Base-by-base conservation (phyloP, 495 filamentous ascomycete species). In the Apodospora peruviana region DNA sequence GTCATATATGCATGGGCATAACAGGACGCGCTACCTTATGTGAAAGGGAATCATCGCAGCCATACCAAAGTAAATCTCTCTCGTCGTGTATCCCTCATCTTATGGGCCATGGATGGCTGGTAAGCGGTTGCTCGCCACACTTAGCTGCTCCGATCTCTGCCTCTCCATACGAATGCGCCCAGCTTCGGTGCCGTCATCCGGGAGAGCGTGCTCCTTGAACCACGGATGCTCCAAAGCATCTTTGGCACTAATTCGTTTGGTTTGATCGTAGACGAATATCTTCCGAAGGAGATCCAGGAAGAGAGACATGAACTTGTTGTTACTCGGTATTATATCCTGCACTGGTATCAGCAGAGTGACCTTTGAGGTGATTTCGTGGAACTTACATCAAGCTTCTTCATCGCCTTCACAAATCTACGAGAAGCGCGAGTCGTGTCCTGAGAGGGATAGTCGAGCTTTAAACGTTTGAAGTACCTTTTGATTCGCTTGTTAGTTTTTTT, bases 221-320 rank as follows among this genome's bases (percentile, higher is more conserved):
- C 93, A 98, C 0, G 86, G 82, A 60, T 98, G 93, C 51, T 91
- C 82, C 38, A 98, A 71, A 7, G 93, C 93, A 59, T 94, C 72
- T 56, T 95, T 89, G 46, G 93, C 93, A 3, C 88, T 95, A 58
- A 98, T 95, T 23, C 93, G 83, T 48, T 85, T 79, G 40, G 83
- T 83, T 2, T 94, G 91, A 53, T 98, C 91, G 65, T 98, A 98
- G 23, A 96, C 84, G 59, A 98, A 98, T 52, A 98, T 98, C 54
- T 81, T 84, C 51, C 82, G 77, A 1, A 98, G 72, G 3, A 98
- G 79, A 61, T 97, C 90, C 22, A 96, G 75, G 67, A 98, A 97
- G 38, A 84, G 78, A 43, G 76, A 75, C 60, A 95, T 85, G 71
- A 97, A 98, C 4, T 75, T 69, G 42, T 74, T 91, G 25, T 72